Evolutionary conservation across 345 rosid genomes (phyloP).

Genomic region (Syzygium aqueum): DNA sequence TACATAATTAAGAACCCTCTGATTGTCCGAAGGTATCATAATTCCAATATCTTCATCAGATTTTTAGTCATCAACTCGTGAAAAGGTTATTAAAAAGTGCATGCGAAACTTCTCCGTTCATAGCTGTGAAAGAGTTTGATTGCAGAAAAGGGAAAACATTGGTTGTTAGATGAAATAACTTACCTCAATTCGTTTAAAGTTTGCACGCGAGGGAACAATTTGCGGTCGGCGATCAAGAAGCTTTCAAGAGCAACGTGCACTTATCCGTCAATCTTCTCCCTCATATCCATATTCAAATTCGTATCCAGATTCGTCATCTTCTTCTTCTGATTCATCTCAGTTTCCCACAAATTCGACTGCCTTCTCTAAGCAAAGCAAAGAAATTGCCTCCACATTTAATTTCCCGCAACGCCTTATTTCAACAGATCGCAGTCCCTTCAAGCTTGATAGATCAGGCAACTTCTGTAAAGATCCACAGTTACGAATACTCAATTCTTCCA

Average conservation of each 20-base stretch:
- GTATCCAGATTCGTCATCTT: no score
- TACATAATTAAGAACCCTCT: neutral
- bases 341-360: neutral
- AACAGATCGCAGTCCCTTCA: neutral
- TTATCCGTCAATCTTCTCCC: neutral
- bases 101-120: neutral
- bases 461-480: no score
- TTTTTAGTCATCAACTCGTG: neutral
- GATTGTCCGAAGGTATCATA: neutral
- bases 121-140: neutral
- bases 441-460: neutral
- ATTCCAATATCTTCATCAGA: neutral
- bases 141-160: neutral
- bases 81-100: no score
- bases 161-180: neutral
- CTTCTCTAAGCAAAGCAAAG: neutral
- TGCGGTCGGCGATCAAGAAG: neutral
- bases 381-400: neutral
- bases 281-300: neutral
- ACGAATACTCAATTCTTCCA: no score
- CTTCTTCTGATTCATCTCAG: fast-evolving
- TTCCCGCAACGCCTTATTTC: neutral
- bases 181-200: neutral
- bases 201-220: neutral
- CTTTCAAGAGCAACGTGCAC: no score